phyloP scores from a whole-genome alignment of 2,329 filamentous ascomycete genomes.

The Laburnicola sp. region DNA sequence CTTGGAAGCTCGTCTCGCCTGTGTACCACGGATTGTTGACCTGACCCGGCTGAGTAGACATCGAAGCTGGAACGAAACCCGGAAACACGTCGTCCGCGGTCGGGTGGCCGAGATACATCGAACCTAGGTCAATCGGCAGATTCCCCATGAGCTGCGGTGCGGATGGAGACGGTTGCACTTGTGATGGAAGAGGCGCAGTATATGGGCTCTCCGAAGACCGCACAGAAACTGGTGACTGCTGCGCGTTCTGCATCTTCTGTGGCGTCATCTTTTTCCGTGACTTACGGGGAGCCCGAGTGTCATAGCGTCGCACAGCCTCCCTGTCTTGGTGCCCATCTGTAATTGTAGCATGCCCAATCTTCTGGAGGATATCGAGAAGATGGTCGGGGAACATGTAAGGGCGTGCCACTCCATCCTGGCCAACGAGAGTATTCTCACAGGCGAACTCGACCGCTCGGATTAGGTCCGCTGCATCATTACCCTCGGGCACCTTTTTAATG shows the following conservation, averaged over 20 bases:
- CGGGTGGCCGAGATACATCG: no score
- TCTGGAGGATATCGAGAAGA: not conserved
- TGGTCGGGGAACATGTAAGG: constrained; percentile 8
- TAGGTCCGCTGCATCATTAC: constrained; percentile 9
- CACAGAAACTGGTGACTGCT: not conserved
- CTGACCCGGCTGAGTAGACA: no score
- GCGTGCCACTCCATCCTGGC: not conserved
- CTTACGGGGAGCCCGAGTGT: not conserved
- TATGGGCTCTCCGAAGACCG: not conserved
- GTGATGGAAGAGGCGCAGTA: not conserved
- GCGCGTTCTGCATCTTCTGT: not conserved
- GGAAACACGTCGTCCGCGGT: no score
- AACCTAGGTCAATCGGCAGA: no score
- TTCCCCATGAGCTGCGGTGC: no score
- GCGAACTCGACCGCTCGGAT: constrained; percentile 9
- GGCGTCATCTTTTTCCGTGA: not conserved
- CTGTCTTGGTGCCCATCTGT: not conserved
- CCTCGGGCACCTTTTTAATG: constrained; percentile 5
- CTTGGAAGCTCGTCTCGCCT: no score
- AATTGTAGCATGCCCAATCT: not conserved
- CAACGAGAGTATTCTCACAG: not conserved
- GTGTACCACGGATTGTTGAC: no score
- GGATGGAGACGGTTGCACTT: not conserved
- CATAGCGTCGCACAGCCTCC: not conserved
- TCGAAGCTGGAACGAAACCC: no score